Evolutionary conservation across 345 rosid species (phyloP).

Genomic region (Gossypium mustelinum): DNA sequence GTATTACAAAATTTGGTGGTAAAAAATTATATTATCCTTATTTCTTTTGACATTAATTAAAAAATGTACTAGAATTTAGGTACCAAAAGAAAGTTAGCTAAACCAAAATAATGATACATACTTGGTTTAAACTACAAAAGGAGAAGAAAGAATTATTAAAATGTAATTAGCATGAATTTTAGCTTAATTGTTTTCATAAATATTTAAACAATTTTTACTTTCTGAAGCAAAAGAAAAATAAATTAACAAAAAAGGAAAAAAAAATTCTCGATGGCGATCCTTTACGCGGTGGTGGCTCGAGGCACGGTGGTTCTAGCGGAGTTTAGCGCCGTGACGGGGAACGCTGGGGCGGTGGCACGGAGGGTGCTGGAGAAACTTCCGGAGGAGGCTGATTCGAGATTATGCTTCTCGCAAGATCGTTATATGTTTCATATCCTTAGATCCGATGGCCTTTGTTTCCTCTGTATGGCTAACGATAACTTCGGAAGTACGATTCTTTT

Average conservation of each 20-base stretch:
- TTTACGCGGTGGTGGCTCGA: slow-evolving; percentile 87
- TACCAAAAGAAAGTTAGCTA: too few species aligned
- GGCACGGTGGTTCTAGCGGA: slow-evolving; percentile 93
- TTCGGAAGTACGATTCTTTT: slow-evolving; percentile 66
- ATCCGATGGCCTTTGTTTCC: slow-evolving; percentile 83
- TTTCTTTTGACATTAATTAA: too few species aligned
- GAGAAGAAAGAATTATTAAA: not conserved
- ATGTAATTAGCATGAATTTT: too few species aligned
- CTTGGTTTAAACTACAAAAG: not conserved
- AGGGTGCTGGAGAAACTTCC: slow-evolving; percentile 91
- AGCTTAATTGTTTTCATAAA: not conserved
- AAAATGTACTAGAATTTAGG: too few species aligned
- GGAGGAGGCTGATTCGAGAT: slow-evolving; percentile 57
- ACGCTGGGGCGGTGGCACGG: slow-evolving; percentile 80
- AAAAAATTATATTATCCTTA: too few species aligned
- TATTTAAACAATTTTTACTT: not conserved
- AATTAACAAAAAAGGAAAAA: not conserved
- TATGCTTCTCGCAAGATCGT: slow-evolving; percentile 92
- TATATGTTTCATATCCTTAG: slow-evolving; percentile 91
- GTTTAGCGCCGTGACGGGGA: slow-evolving; percentile 95
- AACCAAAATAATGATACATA: not conserved
- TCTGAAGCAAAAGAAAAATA: not conserved
- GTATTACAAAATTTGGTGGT: too few species aligned
- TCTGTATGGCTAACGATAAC: slow-evolving; percentile 95
- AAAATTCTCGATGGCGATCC: slow-evolving; percentile 58